Percentiles rank a stretch among this genome's conserved stretches.
Conservation (phyloP, 805 yeast species). For the Spathaspora boniae region DNA sequence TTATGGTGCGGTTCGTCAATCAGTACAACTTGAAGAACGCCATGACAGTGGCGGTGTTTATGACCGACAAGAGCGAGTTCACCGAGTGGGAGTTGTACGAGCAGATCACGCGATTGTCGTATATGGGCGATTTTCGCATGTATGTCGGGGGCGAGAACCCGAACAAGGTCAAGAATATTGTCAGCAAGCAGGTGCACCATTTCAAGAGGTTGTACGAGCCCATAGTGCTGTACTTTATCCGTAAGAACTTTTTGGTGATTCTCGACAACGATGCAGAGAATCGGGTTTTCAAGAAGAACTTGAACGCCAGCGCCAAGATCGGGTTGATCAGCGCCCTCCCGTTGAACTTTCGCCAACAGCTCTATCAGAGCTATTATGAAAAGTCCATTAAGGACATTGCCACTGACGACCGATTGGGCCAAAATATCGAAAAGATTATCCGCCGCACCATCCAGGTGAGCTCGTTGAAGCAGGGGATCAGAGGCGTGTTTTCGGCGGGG, state of each 20-base stretch:
- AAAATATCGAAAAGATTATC: conserved; percentile 17
- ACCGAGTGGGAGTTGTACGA: conserved; percentile 67
- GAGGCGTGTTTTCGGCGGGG: conserved; percentile 90
- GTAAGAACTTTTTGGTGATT: conserved; percentile 16
- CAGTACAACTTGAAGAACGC: conserved; percentile 79
- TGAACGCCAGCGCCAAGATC: conserved; percentile 11
- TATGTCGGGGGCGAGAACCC: conserved; percentile 89
- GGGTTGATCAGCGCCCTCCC: conserved; percentile 48
- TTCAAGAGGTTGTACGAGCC: conserved; percentile 79
- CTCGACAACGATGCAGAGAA: conserved; percentile 11
- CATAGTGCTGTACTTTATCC: conserved; percentile 26
- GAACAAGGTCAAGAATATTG: conserved; percentile 81
- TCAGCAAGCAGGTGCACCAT: conserved; percentile 63
- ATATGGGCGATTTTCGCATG: conserved; percentile 88
- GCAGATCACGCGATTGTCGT: conserved; percentile 76
- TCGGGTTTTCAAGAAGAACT: conserved; percentile 12
- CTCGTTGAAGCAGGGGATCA: conserved; percentile 71
- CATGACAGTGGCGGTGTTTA: conserved; percentile 59
- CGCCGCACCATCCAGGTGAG: conserved; percentile 55
- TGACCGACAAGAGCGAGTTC: conserved; percentile 42
- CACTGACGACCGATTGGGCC: conserved; percentile 29
- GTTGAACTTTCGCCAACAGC: conserved; percentile 38
- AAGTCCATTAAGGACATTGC: conserved; percentile 37
- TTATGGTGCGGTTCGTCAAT: conserved; percentile 61
- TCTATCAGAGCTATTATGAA: conserved; percentile 31